Percentiles rank a stretch among this genome's conserved stretches.
These are phyloP conservation scores for Glomus cerebriforme DNA, from an alignment of 192 early-diverging fungal genomes.

Conservation along the genomic window DNA sequence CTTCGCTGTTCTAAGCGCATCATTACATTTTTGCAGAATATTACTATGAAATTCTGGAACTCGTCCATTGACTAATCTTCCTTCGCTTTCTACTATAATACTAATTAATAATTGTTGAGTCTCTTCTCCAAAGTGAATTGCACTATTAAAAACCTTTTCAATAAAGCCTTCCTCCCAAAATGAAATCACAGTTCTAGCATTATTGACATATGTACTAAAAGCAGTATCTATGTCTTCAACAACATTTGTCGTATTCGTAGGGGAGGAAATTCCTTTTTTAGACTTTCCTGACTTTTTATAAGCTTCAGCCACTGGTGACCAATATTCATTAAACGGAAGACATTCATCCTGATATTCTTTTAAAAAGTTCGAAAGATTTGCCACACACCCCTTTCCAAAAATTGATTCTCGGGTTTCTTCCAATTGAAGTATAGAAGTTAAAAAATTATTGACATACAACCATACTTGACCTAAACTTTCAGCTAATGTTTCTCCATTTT, in stretches of 20 bases:
- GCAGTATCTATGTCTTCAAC: slow-evolving; percentile 50
- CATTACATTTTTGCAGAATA: slow-evolving; percentile 39
- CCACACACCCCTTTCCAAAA: slow-evolving; percentile 36
- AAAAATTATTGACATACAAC: slow-evolving; percentile 51
- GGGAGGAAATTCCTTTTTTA: slow-evolving; percentile 21
- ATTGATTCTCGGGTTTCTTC: slow-evolving; percentile 26
- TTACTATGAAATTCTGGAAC: slow-evolving; percentile 41
- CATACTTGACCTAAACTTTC: slow-evolving; percentile 67
- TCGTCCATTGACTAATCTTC: slow-evolving; percentile 37
- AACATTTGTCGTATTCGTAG: slow-evolving; percentile 12
- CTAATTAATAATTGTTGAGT: neutral
- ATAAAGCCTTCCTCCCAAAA: slow-evolving; percentile 55
- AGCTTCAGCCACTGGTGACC: slow-evolving; percentile 48
- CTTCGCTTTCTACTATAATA: slow-evolving; percentile 36
- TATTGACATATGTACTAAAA: slow-evolving; percentile 50
- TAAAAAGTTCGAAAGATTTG: slow-evolving; percentile 33
- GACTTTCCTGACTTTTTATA: slow-evolving; percentile 42
- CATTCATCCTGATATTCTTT: slow-evolving; percentile 30
- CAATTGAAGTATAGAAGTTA: slow-evolving; percentile 26
- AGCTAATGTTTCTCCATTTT: slow-evolving; percentile 59
- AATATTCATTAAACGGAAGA: slow-evolving; percentile 54
- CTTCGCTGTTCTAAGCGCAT: slow-evolving; percentile 40
- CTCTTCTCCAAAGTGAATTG: slow-evolving; percentile 18
- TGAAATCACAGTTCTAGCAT: slow-evolving; percentile 48
- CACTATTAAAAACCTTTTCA: slow-evolving; percentile 34